A percentile compares a stretch with the other conserved stretches of the same genome.
Evolutionary conservation across 305 asterid genomes (phyloP).

Genomic region (Fraxinus paxiana): DNA sequence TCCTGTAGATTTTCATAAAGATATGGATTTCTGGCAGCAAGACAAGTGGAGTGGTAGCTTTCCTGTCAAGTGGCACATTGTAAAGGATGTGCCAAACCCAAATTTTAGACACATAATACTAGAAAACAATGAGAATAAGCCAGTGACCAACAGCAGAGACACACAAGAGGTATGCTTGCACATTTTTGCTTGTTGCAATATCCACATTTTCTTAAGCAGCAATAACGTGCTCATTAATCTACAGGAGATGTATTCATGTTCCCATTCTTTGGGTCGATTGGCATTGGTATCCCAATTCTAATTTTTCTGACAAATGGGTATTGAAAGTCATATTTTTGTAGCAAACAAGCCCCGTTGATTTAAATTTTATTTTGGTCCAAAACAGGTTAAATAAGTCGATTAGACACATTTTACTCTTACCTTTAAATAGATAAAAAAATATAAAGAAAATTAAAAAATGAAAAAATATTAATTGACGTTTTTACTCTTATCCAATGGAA

Average conservation of each 20-base stretch:
- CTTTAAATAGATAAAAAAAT: background rate
- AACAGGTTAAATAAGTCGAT: background rate
- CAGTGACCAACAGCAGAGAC: constrained; percentile 94
- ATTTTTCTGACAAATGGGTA: background rate
- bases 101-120: constrained; percentile 78
- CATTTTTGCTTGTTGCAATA: background rate
- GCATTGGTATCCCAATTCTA: background rate
- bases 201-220: background rate
- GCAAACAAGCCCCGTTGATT: background rate
- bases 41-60: constrained; percentile 97
- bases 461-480: background rate
- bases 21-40: constrained; percentile 99
- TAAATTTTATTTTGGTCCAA: background rate
- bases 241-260: background rate
- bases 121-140: constrained; percentile 89
- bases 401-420: background rate
- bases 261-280: background rate
- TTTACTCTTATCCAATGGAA: background rate
- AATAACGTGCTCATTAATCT: background rate
- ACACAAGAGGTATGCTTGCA: constrained; percentile 76
- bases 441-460: background rate
- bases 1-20: constrained; percentile 72
- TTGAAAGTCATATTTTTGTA: background rate
- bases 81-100: constrained; percentile 88
- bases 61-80: constrained; percentile 87